These are phyloP conservation scores for Pseudonitzschia delicatissima DNA, from an alignment of 108 stramenopile species.

Conservation along the genomic window DNA sequence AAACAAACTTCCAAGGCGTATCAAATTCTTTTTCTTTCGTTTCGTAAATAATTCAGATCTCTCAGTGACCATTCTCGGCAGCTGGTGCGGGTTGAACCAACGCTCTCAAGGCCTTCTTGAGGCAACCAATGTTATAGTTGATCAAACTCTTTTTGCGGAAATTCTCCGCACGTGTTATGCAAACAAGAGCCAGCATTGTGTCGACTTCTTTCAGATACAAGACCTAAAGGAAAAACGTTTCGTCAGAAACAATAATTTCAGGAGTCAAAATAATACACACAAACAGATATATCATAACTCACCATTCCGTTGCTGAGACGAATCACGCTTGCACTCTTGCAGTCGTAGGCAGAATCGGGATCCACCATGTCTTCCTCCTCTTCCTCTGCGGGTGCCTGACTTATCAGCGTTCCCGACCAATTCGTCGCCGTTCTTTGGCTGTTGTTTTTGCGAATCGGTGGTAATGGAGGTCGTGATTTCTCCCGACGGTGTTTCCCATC, in stretches of 20 bases:
- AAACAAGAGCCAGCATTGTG: conserved; percentile 95
- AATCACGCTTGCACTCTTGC: conserved; percentile 89
- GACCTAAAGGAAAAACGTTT: conserved; percentile 24
- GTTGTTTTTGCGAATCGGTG: background rate
- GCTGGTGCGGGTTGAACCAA: conserved; percentile 52
- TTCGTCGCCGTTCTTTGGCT: background rate
- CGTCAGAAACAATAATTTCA: background rate
- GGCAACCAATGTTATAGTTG: conserved; percentile 95
- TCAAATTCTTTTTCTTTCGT: no score
- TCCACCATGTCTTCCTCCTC: conserved; percentile 52
- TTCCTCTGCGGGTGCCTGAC: conserved; percentile 51
- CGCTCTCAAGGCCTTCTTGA: conserved; percentile 84
- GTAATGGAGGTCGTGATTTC: conserved; percentile 12
- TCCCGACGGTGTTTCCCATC: conserved; percentile 9
- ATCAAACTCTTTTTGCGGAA: conserved; percentile 93
- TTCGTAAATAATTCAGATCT: no score
- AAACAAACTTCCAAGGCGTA: no score
- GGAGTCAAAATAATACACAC: background rate
- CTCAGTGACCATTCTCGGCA: no score
- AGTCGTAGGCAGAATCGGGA: conserved; percentile 89
- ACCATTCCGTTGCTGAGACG: conserved; percentile 95
- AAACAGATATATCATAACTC: conserved; percentile 11
- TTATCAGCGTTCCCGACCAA: conserved; percentile 68
- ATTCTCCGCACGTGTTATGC: conserved; percentile 91
- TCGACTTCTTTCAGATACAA: conserved; percentile 94